Conservation (phyloP, 2,329 filamentous ascomycete genomes). For the Hirsutella rhossiliensis region DNA sequence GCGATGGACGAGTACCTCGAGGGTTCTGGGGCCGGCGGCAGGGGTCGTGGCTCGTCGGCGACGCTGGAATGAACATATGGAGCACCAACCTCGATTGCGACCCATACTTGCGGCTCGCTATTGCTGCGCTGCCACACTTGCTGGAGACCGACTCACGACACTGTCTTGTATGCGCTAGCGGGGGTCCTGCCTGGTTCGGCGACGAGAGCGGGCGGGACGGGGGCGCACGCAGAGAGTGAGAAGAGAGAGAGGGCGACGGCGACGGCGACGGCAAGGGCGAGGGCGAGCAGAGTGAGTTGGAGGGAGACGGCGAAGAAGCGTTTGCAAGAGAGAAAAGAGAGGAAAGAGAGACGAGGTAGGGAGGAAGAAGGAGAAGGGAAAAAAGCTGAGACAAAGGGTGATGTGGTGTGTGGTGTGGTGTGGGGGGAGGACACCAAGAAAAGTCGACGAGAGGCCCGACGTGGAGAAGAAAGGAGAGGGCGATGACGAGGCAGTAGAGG, state of each 20-base stretch:
- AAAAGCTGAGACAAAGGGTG: neutral
- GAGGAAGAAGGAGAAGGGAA: neutral
- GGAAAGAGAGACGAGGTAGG: neutral
- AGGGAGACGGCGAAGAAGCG: neutral
- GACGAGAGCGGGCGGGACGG: neutral
- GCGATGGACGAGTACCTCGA: neutral
- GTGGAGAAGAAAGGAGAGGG: neutral
- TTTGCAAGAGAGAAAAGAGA: neutral
- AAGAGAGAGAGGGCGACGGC: too few relatives aligned
- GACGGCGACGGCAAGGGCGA: too few relatives aligned
- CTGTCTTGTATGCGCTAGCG: neutral
- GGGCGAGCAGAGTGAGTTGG: neutral
- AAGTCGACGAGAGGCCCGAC: neutral
- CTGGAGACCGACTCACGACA: neutral
- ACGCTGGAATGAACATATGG: constrained; percentile 7
- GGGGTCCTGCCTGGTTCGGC: neutral
- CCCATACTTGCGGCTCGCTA: constrained; percentile 27
- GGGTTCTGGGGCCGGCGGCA: neutral
- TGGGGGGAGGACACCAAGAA: neutral
- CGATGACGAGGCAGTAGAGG: neutral
- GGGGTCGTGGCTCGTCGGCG: neutral
- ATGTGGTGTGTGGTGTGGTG: neutral
- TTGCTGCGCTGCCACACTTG: neutral
- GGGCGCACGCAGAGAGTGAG: too few relatives aligned
- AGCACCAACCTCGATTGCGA: constrained; percentile 41